These are phyloP conservation scores for Schizochytrium sp. DNA, from an alignment of 108 stramenopile species.

Conservation along the genomic window DNA sequence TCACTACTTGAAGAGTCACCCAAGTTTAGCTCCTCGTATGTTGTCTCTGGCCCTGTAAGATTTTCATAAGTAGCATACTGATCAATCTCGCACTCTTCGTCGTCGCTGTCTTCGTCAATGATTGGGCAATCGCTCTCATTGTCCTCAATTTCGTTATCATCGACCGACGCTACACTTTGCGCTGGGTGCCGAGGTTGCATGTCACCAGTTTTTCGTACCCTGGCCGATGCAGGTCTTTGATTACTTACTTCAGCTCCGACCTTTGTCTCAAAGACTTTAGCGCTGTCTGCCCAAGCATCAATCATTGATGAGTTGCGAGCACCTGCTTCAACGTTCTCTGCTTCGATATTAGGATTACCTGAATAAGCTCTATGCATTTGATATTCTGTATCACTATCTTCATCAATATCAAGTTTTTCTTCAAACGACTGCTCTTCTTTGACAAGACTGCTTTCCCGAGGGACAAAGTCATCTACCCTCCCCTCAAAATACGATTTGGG, in stretches of 20 bases:
- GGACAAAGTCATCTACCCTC: not conserved
- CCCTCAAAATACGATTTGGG: not conserved
- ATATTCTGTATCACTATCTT: too few relatives aligned
- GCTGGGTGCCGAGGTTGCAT: not conserved
- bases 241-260: too few relatives aligned
- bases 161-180: not conserved
- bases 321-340: too few relatives aligned
- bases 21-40: not conserved
- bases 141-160: not conserved
- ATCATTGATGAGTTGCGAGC: too few relatives aligned
- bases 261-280: too few relatives aligned
- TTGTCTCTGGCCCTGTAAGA: not conserved
- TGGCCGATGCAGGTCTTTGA: too few relatives aligned
- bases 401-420: too few relatives aligned
- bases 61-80: not conserved
- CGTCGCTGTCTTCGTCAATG: constrained; percentile 18
- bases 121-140: not conserved
- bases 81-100: constrained; percentile 22
- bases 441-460: not conserved
- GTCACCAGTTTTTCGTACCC: not conserved
- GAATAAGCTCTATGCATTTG: too few relatives aligned
- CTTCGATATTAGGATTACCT: too few relatives aligned
- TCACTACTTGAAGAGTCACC: not conserved
- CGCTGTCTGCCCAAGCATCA: too few relatives aligned
- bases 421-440: too few relatives aligned